A percentile compares a stretch with the other conserved stretches of the same genome.
Evolutionary conservation across 768 basidiomycete genomes (phyloP).

Genomic region (Hysterangium stoloniferum): DNA sequence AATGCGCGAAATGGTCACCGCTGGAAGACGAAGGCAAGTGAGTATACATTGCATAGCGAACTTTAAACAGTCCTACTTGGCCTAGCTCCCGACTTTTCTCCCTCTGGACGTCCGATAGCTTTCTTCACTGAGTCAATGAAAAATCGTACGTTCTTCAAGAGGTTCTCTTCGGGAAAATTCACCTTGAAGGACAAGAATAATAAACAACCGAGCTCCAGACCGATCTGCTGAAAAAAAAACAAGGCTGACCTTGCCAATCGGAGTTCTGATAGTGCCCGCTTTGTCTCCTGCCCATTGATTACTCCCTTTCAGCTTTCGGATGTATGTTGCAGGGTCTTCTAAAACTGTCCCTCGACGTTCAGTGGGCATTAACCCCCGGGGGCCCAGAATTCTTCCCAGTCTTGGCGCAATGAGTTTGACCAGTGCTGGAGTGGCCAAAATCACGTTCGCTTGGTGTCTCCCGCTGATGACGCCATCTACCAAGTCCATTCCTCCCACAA

Average conservation of each 20-base stretch:
- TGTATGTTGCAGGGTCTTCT: conserved; percentile 76
- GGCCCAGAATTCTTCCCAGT: conserved; percentile 73
- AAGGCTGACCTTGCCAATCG: conserved; percentile 62
- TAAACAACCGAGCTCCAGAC: background rate
- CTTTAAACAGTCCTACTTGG: conserved; percentile 29
- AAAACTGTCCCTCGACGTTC: conserved; percentile 92
- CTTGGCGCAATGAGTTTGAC: conserved; percentile 71
- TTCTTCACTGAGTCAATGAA: conserved; percentile 70
- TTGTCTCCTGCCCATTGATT: conserved; percentile 94
- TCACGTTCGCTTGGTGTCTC: conserved; percentile 70
- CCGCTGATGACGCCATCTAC: conserved; percentile 74
- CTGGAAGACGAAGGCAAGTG: conserved; percentile 27
- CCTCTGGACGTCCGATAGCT: conserved; percentile 62
- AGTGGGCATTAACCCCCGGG: conserved; percentile 92
- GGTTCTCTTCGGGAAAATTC: conserved; percentile 65
- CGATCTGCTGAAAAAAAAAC: background rate
- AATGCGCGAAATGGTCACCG: conserved; percentile 71
- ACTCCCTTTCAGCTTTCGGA: conserved; percentile 70
- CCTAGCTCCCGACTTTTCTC: conserved; percentile 38
- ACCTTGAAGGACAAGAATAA: conserved; percentile 35
- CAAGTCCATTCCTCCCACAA: conserved; percentile 86
- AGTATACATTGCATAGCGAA: background rate
- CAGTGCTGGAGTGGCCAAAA: conserved; percentile 76
- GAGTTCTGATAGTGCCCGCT: conserved; percentile 72
- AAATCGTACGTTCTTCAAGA: conserved; percentile 69